These are phyloP conservation scores for Apiospora malaysiana DNA, from an alignment of 2,329 filamentous ascomycete species.

Conservation along the genomic window DNA sequence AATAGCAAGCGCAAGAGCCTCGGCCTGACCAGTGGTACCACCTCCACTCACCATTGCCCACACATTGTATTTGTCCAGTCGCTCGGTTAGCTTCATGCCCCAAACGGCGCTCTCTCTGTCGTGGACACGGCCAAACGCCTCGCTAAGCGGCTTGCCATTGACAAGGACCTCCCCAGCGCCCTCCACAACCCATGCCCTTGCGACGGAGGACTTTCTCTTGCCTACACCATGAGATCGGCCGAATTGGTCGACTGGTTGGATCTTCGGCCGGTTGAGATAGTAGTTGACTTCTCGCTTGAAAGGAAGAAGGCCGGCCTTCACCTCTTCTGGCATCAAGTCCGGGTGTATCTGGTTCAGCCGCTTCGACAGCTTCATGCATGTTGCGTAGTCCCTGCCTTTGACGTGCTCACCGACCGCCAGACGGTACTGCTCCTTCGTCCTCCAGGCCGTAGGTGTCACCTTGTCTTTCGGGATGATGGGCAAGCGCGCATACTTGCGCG, in stretches of 20 bases:
- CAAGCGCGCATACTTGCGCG: constrained; percentile 74
- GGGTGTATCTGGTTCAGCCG: constrained; percentile 87
- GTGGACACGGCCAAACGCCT: constrained; percentile 86
- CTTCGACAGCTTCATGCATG: constrained; percentile 76
- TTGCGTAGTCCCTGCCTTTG: constrained; percentile 78
- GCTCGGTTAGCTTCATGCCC: constrained; percentile 81
- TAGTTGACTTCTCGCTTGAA: constrained; percentile 81
- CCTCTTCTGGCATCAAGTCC: constrained; percentile 72
- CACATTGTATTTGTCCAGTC: constrained; percentile 96
- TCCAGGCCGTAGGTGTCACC: constrained; percentile 79
- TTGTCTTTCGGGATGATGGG: constrained; percentile 71
- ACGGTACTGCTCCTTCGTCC: constrained; percentile 78
- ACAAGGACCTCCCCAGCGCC: constrained; percentile 88
- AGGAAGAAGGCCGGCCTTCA: constrained; percentile 65
- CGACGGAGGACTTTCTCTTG: constrained; percentile 84
- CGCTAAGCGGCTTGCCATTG: constrained; percentile 84
- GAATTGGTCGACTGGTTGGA: constrained; percentile 73
- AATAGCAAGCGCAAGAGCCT: constrained; percentile 89
- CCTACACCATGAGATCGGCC: constrained; percentile 83
- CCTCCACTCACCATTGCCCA: constrained; percentile 87
- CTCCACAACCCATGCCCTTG: constrained; percentile 87
- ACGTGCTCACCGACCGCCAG: constrained; percentile 73
- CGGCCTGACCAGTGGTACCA: constrained; percentile 92
- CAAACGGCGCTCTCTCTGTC: constrained; percentile 94
- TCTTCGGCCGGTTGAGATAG: constrained; percentile 66